These are phyloP conservation scores for Ostreobium quekettii DNA, from an alignment of 139 green algal species.

Conservation along the genomic window DNA sequence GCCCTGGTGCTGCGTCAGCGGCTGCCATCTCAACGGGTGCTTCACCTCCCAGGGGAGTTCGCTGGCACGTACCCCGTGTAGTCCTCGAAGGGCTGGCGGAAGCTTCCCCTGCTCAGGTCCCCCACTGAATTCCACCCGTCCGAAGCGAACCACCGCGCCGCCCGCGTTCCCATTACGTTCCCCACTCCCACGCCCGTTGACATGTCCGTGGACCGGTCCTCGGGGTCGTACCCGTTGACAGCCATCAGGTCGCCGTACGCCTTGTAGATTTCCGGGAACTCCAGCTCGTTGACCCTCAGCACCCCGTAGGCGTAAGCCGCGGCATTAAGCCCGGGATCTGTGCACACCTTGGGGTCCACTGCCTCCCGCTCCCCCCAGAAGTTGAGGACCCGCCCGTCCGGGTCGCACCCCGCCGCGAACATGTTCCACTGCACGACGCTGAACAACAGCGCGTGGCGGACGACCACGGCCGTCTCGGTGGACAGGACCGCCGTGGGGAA, in stretches of 20 bases:
- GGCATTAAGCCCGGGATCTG: neutral
- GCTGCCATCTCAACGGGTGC: neutral
- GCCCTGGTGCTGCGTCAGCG: neutral
- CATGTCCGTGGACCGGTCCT: neutral
- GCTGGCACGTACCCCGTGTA: neutral
- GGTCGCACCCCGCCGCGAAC: neutral
- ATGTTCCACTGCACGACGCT: neutral
- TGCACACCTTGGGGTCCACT: neutral
- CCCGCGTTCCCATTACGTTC: neutral
- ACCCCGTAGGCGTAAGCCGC: neutral
- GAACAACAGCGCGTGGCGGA: neutral
- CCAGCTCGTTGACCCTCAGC: neutral
- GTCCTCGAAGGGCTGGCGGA: neutral
- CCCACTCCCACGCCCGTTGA: neutral
- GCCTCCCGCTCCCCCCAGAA: neutral
- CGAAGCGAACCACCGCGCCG: neutral
- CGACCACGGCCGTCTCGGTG: too few species aligned
- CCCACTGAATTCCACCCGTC: neutral
- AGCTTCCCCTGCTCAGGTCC: neutral
- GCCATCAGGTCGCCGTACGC: neutral
- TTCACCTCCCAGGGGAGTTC: neutral
- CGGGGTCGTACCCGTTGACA: neutral
- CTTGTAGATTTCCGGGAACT: neutral
- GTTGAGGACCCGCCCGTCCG: too few species aligned
- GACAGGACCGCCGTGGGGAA: too few species aligned